These are phyloP conservation scores for Pugionium cornutum DNA, from an alignment of 345 rosid species.

Conservation along the genomic window DNA sequence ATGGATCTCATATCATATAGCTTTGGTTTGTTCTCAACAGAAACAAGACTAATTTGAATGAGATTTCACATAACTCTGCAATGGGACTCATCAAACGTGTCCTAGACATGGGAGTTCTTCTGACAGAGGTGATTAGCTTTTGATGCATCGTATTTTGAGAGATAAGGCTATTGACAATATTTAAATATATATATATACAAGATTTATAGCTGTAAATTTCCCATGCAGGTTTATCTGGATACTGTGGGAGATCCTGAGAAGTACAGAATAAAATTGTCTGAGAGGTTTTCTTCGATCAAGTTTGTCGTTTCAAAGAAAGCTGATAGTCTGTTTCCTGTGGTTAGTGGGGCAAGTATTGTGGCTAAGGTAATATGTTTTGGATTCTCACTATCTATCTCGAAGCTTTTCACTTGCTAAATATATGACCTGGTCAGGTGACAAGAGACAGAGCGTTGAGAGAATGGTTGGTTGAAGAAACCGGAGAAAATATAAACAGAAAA, in stretches of 20 bases:
- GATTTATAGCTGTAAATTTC: not conserved
- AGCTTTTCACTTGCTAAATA: constrained; percentile 2
- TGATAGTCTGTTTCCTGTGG: constrained; percentile 91
- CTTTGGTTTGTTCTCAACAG: constrained; percentile 41
- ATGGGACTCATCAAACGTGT: constrained; percentile 73
- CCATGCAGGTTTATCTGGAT: constrained; percentile 76
- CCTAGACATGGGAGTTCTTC: constrained; percentile 73
- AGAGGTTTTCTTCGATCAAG: constrained; percentile 77
- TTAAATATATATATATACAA: not conserved
- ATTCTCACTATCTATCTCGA: constrained; percentile 12
- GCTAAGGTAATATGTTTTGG: constrained; percentile 69
- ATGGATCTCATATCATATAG: constrained; percentile 14
- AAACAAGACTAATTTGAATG: constrained; percentile 81
- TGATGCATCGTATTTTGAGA: not conserved
- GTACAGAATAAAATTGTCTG: constrained; percentile 70
- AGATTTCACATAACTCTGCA: constrained; percentile 92
- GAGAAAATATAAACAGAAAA: constrained; percentile 62
- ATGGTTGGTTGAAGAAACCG: constrained; percentile 82
- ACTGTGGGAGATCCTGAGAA: constrained; percentile 94
- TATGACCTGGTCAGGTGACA: constrained; percentile 57
- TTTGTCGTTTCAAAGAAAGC: constrained; percentile 96
- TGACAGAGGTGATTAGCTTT: constrained; percentile 66
- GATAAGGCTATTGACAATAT: not conserved
- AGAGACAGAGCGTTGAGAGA: constrained; percentile 85
- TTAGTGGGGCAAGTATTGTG: constrained; percentile 94